phyloP scores from a whole-genome alignment of 228 moss, liverwort and hornwort species.

The Sphagnum fallax region DNA sequence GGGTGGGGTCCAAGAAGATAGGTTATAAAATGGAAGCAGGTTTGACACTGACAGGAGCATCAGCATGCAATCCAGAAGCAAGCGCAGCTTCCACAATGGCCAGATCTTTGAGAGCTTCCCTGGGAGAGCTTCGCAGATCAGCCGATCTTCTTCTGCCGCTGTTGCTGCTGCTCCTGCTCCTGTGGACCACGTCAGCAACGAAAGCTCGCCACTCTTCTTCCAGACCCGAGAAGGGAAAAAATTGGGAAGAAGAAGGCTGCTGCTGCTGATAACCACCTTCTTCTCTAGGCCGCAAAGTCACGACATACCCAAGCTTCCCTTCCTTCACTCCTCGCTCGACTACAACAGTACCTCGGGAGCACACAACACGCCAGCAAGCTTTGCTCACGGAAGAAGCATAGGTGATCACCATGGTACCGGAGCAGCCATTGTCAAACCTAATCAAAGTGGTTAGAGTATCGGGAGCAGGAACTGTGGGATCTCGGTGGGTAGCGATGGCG shows the following conservation, averaged over 20 bases:
- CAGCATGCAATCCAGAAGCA: conserved; percentile 41
- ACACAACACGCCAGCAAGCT: conserved; percentile 51
- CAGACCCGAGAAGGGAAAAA: conserved; percentile 32
- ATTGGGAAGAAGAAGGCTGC: conserved; percentile 3
- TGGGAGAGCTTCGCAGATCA: conserved; percentile 33
- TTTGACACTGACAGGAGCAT: conserved; percentile 50
- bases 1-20: no score
- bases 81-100: conserved; percentile 58
- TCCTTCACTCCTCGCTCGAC: conserved; percentile 37
- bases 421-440: conserved; percentile 53
- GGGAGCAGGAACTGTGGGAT: conserved; percentile 35
- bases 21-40: conserved; percentile 6
- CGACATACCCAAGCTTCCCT: conserved; percentile 25
- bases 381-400: conserved; percentile 38
- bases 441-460: conserved; percentile 52
- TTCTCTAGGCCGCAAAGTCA: conserved; percentile 12
- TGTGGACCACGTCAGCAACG: conserved; percentile 28
- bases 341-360: conserved; percentile 39
- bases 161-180: neutral
- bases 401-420: conserved; percentile 48
- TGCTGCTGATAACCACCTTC: neutral
- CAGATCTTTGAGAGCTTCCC: conserved; percentile 48
- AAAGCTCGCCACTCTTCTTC: conserved; percentile 42
- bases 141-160: neutral
- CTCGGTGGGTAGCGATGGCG: conserved; percentile 47